phyloP scores from a whole-genome alignment of 139 green algal species.

The Chlorella sorokiniana region DNA sequence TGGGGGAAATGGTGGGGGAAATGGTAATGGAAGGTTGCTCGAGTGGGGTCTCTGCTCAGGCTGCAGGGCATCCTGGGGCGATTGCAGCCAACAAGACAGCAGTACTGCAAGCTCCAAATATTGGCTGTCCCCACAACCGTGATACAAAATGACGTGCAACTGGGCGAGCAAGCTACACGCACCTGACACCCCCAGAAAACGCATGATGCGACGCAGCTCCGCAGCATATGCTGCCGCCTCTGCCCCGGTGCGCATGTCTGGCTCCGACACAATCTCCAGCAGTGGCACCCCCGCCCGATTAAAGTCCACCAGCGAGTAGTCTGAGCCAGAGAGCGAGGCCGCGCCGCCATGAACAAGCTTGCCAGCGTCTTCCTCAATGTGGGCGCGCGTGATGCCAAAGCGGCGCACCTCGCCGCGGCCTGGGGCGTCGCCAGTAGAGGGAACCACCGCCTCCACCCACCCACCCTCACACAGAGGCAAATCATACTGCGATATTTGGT shows the following conservation, averaged over 20 bases:
- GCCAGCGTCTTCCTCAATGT: constrained; percentile 97
- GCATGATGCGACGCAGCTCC: constrained; percentile 90
- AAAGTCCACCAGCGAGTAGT: constrained; percentile 85
- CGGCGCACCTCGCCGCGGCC: constrained; percentile 35
- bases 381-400: constrained; percentile 72
- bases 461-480: constrained; percentile 77
- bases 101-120: neutral
- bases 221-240: constrained; percentile 92
- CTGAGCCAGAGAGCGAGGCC: constrained; percentile 67
- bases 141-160: too few relatives aligned
- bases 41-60: too few relatives aligned
- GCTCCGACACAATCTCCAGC: constrained; percentile 96
- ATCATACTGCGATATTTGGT: constrained; percentile 98
- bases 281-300: constrained; percentile 89
- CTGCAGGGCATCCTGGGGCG: neutral
- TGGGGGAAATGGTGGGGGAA: too few relatives aligned
- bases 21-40: too few relatives aligned
- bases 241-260: constrained; percentile 87
- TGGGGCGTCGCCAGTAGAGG: constrained; percentile 27
- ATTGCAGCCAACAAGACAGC: neutral
- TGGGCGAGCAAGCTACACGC: constrained; percentile 19
- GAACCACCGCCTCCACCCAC: constrained; percentile 59
- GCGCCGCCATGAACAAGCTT: constrained; percentile 89
- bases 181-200: constrained; percentile 84
- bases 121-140: too few relatives aligned